Conservation (phyloP, 768 basidiomycete species). For the Boletus subparvulus region DNA sequence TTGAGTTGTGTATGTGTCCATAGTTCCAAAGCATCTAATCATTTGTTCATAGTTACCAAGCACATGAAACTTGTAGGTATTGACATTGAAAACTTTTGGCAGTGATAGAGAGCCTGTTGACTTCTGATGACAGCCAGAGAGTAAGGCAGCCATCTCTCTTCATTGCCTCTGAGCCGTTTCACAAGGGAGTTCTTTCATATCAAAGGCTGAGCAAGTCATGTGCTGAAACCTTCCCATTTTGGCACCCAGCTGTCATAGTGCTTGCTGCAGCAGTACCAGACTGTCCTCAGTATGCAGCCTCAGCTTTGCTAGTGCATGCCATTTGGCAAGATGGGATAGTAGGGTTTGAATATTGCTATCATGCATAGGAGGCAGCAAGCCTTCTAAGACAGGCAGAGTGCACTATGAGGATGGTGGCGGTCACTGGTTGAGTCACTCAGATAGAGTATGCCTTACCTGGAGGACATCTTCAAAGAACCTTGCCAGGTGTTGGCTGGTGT, state of each 20-base stretch:
- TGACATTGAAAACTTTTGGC: background rate
- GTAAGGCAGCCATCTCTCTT: background rate
- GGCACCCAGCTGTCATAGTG: background rate
- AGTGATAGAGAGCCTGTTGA: too few species aligned
- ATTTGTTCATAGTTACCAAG: slow-evolving; percentile 24
- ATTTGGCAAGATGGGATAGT: slow-evolving; percentile 16
- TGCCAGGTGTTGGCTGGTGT: too few species aligned
- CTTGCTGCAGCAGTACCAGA: background rate
- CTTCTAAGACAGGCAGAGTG: slow-evolving; percentile 38
- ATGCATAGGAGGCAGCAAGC: slow-evolving; percentile 31
- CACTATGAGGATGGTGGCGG: too few species aligned
- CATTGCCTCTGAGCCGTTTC: background rate
- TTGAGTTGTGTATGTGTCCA: too few species aligned
- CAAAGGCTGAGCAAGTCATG: background rate
- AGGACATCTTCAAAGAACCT: background rate
- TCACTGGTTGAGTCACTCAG: too few species aligned
- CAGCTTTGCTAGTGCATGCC: slow-evolving; percentile 11
- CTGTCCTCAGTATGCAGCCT: background rate
- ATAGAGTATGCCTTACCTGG: slow-evolving; percentile 1
- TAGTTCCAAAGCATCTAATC: background rate
- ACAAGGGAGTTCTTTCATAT: background rate
- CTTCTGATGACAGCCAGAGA: too few species aligned
- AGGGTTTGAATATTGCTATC: slow-evolving; percentile 23
- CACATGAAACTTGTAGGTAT: slow-evolving; percentile 32
- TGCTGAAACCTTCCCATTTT: background rate